Conservation (phyloP, 1,139 yeast genomes). For the Geotrichum reessii region DNA sequence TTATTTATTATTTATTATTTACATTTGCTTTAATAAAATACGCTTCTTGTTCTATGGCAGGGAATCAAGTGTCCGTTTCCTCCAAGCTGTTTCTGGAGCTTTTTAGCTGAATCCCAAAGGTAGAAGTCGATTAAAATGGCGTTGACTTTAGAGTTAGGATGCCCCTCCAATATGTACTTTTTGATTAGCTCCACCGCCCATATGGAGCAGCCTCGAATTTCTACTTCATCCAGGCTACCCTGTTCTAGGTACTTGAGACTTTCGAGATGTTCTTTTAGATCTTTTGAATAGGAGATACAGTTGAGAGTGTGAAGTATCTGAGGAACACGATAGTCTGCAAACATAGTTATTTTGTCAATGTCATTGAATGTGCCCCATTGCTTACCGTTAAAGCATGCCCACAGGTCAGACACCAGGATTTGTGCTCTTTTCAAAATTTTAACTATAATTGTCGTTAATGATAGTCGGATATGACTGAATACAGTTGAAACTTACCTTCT, state of each 20-base stretch:
- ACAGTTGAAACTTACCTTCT: conserved; percentile 11
- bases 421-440: conserved; percentile 40
- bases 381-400: conserved; percentile 42
- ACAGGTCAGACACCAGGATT: conserved; percentile 40
- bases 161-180: conserved; percentile 24
- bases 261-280: conserved; percentile 26
- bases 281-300: conserved; percentile 35
- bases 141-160: conserved; percentile 30
- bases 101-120: conserved; percentile 44
- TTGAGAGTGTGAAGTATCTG: conserved; percentile 39
- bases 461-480: background rate
- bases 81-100: conserved; percentile 28
- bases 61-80: conserved; percentile 28
- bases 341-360: conserved; percentile 42
- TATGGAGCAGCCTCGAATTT: conserved; percentile 40
- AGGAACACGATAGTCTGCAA: conserved; percentile 45
- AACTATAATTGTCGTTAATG: conserved; percentile 23
- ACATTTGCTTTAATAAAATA: conserved; percentile 30
- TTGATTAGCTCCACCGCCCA: conserved; percentile 40
- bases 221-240: conserved; percentile 37
- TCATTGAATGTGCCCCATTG: conserved; percentile 37
- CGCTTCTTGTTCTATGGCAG: conserved; percentile 39
- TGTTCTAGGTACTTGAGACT: conserved; percentile 24
- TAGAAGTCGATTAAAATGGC: conserved; percentile 41
- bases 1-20: background rate